Percentiles rank a stretch among this genome's conserved stretches.
Evolutionary conservation across 371 early-diverging fungal genomes (phyloP).

Genomic region (Amoeboradix gromovi): DNA sequence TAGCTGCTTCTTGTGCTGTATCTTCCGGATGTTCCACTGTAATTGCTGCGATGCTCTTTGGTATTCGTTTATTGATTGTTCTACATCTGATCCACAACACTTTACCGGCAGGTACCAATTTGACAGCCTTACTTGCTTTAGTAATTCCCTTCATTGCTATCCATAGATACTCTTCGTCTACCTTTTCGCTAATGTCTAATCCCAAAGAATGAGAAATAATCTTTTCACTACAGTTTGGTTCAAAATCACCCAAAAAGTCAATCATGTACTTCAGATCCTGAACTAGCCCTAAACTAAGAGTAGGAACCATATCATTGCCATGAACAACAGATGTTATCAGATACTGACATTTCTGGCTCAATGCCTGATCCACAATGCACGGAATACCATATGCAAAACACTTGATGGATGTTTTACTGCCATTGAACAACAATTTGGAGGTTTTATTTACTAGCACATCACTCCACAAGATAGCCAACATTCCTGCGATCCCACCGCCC

Average conservation of each 20-base stretch:
- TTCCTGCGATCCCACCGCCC: slow-evolving; percentile 42
- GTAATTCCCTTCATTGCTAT: slow-evolving; percentile 43
- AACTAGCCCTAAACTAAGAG: slow-evolving; percentile 33
- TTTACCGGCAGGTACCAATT: slow-evolving; percentile 42
- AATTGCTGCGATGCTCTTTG: neutral
- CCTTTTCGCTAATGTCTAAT: slow-evolving; percentile 3
- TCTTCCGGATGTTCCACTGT: neutral
- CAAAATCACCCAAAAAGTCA: slow-evolving; percentile 25
- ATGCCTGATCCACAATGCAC: neutral
- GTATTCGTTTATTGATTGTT: neutral
- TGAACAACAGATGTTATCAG: slow-evolving; percentile 41
- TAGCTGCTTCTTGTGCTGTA: neutral
- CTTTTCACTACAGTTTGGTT: slow-evolving; percentile 28
- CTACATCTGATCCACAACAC: slow-evolving; percentile 22
- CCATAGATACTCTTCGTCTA: slow-evolving; percentile 38
- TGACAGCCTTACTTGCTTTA: slow-evolving; percentile 42
- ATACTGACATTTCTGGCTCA: slow-evolving; percentile 26
- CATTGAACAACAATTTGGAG: neutral
- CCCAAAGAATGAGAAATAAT: slow-evolving; percentile 29
- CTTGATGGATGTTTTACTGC: neutral
- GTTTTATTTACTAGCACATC: slow-evolving; percentile 9
- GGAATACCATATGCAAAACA: neutral
- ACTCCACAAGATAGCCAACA: slow-evolving; percentile 39
- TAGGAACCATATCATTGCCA: slow-evolving; percentile 34
- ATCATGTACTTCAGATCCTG: slow-evolving; percentile 42